These are phyloP conservation scores for Colletotrichum melonis DNA, from an alignment of 2,329 filamentous ascomycete genomes.

Conservation along the genomic window DNA sequence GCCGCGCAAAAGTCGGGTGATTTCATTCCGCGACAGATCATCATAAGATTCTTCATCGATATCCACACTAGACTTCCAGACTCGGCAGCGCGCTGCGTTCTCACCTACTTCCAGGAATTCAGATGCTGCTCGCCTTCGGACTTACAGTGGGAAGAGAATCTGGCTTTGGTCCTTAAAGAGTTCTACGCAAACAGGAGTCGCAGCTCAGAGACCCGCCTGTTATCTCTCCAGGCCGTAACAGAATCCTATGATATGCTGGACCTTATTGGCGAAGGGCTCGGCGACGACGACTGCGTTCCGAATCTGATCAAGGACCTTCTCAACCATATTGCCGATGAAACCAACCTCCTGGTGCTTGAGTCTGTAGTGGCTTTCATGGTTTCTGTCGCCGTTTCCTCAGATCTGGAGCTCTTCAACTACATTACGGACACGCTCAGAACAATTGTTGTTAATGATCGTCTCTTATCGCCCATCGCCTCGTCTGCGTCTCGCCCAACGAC, in stretches of 20 bases:
- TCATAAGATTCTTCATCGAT: slow-evolving; percentile 74
- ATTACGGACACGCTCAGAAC: slow-evolving; percentile 64
- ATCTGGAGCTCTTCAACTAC: slow-evolving; percentile 68
- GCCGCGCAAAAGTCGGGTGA: slow-evolving; percentile 59
- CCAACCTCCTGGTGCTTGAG: slow-evolving; percentile 72
- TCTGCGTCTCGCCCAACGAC: slow-evolving; percentile 43
- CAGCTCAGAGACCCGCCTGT: slow-evolving; percentile 70
- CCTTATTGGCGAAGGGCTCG: slow-evolving; percentile 65
- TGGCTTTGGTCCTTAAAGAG: slow-evolving; percentile 68
- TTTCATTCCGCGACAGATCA: slow-evolving; percentile 72
- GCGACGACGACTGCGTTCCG: slow-evolving; percentile 67
- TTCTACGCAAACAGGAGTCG: slow-evolving; percentile 73
- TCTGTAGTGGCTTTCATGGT: slow-evolving; percentile 74
- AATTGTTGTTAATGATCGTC: slow-evolving; percentile 61
- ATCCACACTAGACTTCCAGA: slow-evolving; percentile 73
- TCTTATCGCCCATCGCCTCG: slow-evolving; percentile 53
- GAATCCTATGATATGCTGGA: slow-evolving; percentile 70
- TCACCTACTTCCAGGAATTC: slow-evolving; percentile 76
- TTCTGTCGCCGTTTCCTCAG: slow-evolving; percentile 70
- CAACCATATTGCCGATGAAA: slow-evolving; percentile 70
- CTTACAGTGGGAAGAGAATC: slow-evolving; percentile 73
- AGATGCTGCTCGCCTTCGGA: slow-evolving; percentile 80
- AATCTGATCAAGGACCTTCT: slow-evolving; percentile 72
- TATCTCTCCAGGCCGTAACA: slow-evolving; percentile 70
- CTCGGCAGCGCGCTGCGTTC: slow-evolving; percentile 70